Base-by-base conservation (phyloP, 1,284 basidiomycete genomes). In the Puccinia polysora region DNA sequence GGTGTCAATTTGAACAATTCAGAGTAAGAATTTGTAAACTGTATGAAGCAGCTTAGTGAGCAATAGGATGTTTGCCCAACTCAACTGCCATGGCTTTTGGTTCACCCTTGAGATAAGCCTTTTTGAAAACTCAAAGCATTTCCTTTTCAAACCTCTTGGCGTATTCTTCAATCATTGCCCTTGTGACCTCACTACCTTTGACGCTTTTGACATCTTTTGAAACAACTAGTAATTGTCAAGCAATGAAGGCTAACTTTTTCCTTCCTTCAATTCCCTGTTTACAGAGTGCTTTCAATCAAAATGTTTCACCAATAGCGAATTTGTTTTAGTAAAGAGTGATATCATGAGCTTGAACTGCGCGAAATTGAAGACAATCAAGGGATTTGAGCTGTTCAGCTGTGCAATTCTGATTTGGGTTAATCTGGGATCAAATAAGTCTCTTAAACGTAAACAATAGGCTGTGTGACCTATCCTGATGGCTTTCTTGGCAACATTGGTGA, bases 71-170 rank as follows among this genome's bases (percentile, higher is more conserved):
- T n/a, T n/a, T n/a, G n/a, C n/a, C 8, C 90, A n/a, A n/a, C n/a
- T n/a, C n/a, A n/a, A n/a, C n/a, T n/a, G n/a, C n/a, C n/a, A n/a
- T n/a, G n/a, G n/a, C n/a, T n/a, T n/a, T n/a, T n/a, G n/a, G n/a
- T n/a, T n/a, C n/a, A n/a, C n/a, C n/a, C n/a, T n/a, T n/a, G 65
- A 93, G 86, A 81, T 97, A 97, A 78, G 90, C 92, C 75, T 88
- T 83, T 80, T 99, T 96, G 78, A 99, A 99, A 55, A 97, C 83
- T 78, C 90, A 88, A 69, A 98, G 85, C 87, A 97, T 95, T 78
- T 97, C 95, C 81, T 96, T 97, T 81, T 99, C 96, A 76, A 98
- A 98, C 78, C 90, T 90, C 81, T 99, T 96, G 81, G 94, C 96
- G 78, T 97, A 98, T 77, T 88, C 89, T 75, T 96, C 93, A 75